Conservation (phyloP, 257 asterid species). For the Phtheirospermum japonicum region DNA sequence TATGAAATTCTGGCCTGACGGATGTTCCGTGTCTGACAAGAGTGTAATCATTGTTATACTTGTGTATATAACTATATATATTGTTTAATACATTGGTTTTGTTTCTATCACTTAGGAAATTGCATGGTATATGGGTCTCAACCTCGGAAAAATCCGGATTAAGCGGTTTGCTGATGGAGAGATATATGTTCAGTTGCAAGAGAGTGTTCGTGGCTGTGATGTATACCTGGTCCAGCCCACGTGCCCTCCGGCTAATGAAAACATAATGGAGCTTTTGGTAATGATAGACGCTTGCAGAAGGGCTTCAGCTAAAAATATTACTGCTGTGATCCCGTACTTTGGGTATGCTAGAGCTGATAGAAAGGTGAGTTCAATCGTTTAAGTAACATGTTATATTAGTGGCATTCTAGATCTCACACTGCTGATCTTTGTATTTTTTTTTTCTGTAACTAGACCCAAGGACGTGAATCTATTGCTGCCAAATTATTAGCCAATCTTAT, state of each 20-base stretch:
- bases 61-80: constrained; percentile 11
- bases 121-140: constrained; percentile 89
- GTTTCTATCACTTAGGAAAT: constrained; percentile 52
- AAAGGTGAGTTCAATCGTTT: constrained; percentile 42
- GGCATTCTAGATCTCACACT: constrained; percentile 5
- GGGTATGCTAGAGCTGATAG: constrained; percentile 96
- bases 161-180: constrained; percentile 95
- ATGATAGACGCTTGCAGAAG: constrained; percentile 96
- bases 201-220: constrained; percentile 93
- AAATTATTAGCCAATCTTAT: constrained; percentile 82
- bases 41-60: constrained; percentile 5
- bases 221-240: constrained; percentile 79
- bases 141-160: constrained; percentile 58
- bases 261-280: constrained; percentile 85
- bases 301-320: constrained; percentile 84
- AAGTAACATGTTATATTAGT: neutral
- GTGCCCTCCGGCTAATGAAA: constrained; percentile 89
- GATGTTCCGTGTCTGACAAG: no score
- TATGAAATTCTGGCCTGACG: no score
- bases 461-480: constrained; percentile 92
- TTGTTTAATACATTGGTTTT: constrained; percentile 1
- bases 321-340: constrained; percentile 88
- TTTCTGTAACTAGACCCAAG: constrained; percentile 56
- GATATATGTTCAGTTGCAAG: constrained; percentile 88
- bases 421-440: constrained; percentile 21